Conservation (phyloP, 805 yeast species). For the Nakazawaea anatomiae region DNA sequence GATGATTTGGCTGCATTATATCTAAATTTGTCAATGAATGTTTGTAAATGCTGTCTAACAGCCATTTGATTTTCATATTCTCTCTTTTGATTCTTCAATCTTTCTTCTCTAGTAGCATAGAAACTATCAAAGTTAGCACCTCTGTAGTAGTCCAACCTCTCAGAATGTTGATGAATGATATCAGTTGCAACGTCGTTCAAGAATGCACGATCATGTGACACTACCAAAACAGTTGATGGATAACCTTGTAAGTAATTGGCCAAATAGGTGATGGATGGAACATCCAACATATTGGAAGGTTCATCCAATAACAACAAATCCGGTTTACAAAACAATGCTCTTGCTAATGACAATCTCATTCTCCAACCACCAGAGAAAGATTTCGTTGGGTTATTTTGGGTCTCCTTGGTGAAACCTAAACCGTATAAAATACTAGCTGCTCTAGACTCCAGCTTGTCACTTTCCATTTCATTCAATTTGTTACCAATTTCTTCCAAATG, state of each 20-base stretch:
- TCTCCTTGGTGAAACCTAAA: slow-evolving; percentile 84
- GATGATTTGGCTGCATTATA: slow-evolving; percentile 97
- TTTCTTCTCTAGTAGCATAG: slow-evolving; percentile 90
- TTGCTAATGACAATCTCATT: slow-evolving; percentile 96
- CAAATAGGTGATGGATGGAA: slow-evolving; percentile 92
- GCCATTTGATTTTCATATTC: slow-evolving; percentile 99
- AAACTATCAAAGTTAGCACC: slow-evolving; percentile 92
- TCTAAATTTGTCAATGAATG: slow-evolving; percentile 91
- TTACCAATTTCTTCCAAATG: slow-evolving; percentile 76
- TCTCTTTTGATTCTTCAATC: slow-evolving; percentile 85
- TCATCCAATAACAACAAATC: slow-evolving; percentile 91
- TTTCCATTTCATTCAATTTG: slow-evolving; percentile 87
- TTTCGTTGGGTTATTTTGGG: slow-evolving; percentile 80
- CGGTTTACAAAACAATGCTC: slow-evolving; percentile 96
- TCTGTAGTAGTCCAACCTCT: slow-evolving; percentile 90
- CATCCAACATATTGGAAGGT: slow-evolving; percentile 99
- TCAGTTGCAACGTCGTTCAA: slow-evolving; percentile 98
- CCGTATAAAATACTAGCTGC: slow-evolving; percentile 94
- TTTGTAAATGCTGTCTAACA: slow-evolving; percentile 86
- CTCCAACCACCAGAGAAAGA: slow-evolving; percentile 99
- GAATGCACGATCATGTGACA: slow-evolving; percentile 96
- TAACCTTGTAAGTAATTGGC: slow-evolving; percentile 87
- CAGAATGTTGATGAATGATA: slow-evolving; percentile 96
- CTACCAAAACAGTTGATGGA: slow-evolving; percentile 89
- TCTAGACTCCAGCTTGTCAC: slow-evolving; percentile 95